A percentile compares a stretch with the other conserved stretches of the same genome.
Conservation (phyloP, 2,329 filamentous ascomycete genomes). For the Pyrenophora tritici-repentis region DNA sequence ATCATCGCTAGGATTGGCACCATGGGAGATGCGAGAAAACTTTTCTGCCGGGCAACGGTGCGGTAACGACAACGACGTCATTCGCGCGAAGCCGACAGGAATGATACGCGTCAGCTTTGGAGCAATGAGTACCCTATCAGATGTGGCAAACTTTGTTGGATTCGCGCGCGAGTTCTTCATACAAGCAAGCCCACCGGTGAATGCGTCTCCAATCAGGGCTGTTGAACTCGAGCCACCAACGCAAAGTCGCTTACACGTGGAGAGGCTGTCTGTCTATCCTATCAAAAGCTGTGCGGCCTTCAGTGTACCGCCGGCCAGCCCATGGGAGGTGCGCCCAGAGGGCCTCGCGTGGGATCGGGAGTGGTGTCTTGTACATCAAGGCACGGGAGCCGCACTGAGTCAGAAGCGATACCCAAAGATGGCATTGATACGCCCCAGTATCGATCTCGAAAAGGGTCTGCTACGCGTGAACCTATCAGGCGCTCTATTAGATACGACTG, state of each 20-base stretch:
- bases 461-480: constrained; percentile 64
- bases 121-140: constrained; percentile 80
- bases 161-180: constrained; percentile 65
- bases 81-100: constrained; percentile 84
- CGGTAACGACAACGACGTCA: constrained; percentile 79
- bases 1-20: constrained; percentile 69
- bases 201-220: constrained; percentile 27
- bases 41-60: constrained; percentile 86
- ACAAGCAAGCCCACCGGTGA: constrained; percentile 27
- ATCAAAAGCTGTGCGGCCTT: constrained; percentile 94
- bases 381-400: constrained; percentile 80
- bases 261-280: constrained; percentile 71
- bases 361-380: constrained; percentile 91
- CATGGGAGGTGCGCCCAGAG: constrained; percentile 80
- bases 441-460: constrained; percentile 72
- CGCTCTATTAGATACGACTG: constrained; percentile 36
- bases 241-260: constrained; percentile 48
- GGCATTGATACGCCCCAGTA: constrained; percentile 75
- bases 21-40: constrained; percentile 82
- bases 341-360: constrained; percentile 94
- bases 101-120: constrained; percentile 85
- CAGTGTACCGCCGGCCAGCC: constrained; percentile 63
- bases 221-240: constrained; percentile 33
- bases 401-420: constrained; percentile 89
- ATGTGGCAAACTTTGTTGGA: constrained; percentile 72